Percentiles rank a stretch among this genome's conserved stretches.
Conservation (phyloP, 148 eudicot genomes). For the Dysphania ambrosioides region DNA sequence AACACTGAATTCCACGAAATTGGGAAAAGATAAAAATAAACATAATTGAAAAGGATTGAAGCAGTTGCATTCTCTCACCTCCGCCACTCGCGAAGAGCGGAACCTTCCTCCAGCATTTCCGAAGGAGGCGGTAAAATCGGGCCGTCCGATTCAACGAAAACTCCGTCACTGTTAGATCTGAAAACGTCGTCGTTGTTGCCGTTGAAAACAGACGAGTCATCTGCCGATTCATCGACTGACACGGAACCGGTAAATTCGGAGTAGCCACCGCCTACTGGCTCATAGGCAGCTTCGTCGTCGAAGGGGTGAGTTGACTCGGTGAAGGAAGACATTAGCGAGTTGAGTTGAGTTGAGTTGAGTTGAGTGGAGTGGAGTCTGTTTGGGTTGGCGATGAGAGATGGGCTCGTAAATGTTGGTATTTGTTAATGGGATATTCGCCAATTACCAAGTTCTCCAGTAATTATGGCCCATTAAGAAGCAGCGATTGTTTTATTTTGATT, state of each 20-base stretch:
- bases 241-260: slow-evolving; percentile 30
- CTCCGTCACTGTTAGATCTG: slow-evolving; percentile 31
- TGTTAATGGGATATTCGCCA: too few relatives aligned
- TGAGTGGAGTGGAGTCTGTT: too few relatives aligned
- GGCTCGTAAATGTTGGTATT: too few relatives aligned
- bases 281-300: slow-evolving; percentile 15
- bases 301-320: slow-evolving; percentile 31
- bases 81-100: slow-evolving; percentile 69
- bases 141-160: slow-evolving; percentile 35
- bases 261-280: slow-evolving; percentile 11
- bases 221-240: slow-evolving; percentile 17
- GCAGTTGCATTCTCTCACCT: slow-evolving; percentile 28
- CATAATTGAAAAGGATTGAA: neutral
- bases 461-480: too few relatives aligned
- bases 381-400: too few relatives aligned
- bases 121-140: slow-evolving; percentile 63
- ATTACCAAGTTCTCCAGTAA: too few relatives aligned
- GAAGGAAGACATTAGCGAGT: too few relatives aligned
- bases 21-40: neutral
- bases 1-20: too few relatives aligned
- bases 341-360: slow-evolving; percentile 19
- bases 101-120: slow-evolving; percentile 67
- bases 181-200: slow-evolving; percentile 23
- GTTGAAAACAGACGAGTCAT: slow-evolving; percentile 18
- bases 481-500: too few relatives aligned